Percentiles rank a stretch among this genome's conserved stretches.
Conservation (phyloP, 2,329 filamentous ascomycete genomes). For the Neoarthrinium moseri region DNA sequence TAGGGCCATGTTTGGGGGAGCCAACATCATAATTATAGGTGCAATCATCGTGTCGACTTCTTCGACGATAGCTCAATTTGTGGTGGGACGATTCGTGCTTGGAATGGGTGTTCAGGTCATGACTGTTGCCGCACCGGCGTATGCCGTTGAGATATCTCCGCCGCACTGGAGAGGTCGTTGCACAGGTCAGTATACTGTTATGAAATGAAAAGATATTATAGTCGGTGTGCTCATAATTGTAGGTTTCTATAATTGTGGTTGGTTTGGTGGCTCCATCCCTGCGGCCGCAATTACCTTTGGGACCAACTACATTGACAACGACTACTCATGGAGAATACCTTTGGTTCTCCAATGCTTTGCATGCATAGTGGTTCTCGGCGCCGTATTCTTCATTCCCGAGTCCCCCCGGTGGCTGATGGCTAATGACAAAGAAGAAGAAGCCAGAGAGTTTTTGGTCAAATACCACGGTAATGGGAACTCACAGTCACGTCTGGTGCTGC, state of each 20-base stretch:
- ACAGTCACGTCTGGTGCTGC: conserved; percentile 35
- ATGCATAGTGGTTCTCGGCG: conserved; percentile 35
- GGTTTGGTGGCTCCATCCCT: conserved; percentile 50
- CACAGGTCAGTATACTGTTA: conserved; percentile 26
- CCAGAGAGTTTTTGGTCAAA: conserved; percentile 37
- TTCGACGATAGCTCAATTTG: conserved; percentile 35
- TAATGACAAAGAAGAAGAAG: conserved; percentile 37
- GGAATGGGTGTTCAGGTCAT: conserved; percentile 46
- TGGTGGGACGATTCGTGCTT: conserved; percentile 46
- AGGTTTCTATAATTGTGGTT: conserved; percentile 52
- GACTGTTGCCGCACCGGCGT: conserved; percentile 47
- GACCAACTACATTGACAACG: conserved; percentile 39
- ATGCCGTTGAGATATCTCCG: conserved; percentile 46
- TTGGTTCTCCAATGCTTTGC: conserved; percentile 46
- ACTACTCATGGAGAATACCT: conserved; percentile 49
- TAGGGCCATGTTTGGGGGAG: conserved; percentile 44
- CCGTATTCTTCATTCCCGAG: conserved; percentile 38
- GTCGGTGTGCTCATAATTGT: too few species aligned
- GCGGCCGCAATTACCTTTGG: conserved; percentile 50
- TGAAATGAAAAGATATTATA: not conserved
- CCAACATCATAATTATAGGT: conserved; percentile 42
- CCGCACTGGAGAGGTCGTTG: conserved; percentile 51
- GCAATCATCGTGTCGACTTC: conserved; percentile 40
- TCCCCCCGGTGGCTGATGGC: conserved; percentile 40
- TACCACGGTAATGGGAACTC: conserved; percentile 42